Evolutionary conservation across 768 basidiomycete species (phyloP).

Genomic region (Flagelloscypha sp.): DNA sequence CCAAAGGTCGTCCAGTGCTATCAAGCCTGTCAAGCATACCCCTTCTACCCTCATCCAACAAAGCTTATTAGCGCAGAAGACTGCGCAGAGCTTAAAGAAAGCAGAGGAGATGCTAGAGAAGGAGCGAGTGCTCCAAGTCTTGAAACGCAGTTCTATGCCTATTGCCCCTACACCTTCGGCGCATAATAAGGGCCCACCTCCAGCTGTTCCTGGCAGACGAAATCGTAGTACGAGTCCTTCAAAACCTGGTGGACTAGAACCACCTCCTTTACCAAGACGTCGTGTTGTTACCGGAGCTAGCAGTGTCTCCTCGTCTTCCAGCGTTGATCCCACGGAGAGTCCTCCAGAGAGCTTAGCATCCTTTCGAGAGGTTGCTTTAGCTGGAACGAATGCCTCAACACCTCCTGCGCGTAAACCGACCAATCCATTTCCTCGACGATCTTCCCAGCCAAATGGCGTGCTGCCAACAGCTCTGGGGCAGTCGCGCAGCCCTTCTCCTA

Average conservation of each 20-base stretch:
- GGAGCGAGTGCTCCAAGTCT: conserved; percentile 61
- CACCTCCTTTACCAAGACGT: conserved; percentile 7
- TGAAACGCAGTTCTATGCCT: conserved; percentile 48
- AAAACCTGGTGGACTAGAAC: conserved; percentile 10
- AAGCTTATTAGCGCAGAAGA: conserved; percentile 64
- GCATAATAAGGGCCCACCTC: conserved; percentile 14
- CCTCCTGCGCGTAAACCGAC: conserved; percentile 2
- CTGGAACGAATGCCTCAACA: conserved; percentile 10
- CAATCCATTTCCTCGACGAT: conserved; percentile 1
- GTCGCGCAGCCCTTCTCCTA: no score
- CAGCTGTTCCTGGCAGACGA: conserved; percentile 14
- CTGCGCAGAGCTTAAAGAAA: conserved; percentile 60
- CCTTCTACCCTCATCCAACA: conserved; percentile 66
- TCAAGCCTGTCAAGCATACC: no score
- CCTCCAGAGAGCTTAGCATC: conserved; percentile 35
- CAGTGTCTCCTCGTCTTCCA: conserved; percentile 10
- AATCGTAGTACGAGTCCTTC: conserved; percentile 23
- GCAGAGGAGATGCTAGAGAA: conserved; percentile 61
- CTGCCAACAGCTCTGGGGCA: no score
- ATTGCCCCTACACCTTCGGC: conserved; percentile 11
- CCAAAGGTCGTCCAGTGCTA: no score
- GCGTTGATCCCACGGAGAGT: conserved; percentile 11
- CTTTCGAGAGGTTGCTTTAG: conserved; percentile 39
- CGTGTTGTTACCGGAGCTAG: conserved; percentile 2
- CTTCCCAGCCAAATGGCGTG: no score